A percentile compares a stretch with the other conserved stretches of the same genome.
Evolutionary conservation across 116 monocot genomes (phyloP).

Genomic region (Phalaenopsis hybrid): DNA sequence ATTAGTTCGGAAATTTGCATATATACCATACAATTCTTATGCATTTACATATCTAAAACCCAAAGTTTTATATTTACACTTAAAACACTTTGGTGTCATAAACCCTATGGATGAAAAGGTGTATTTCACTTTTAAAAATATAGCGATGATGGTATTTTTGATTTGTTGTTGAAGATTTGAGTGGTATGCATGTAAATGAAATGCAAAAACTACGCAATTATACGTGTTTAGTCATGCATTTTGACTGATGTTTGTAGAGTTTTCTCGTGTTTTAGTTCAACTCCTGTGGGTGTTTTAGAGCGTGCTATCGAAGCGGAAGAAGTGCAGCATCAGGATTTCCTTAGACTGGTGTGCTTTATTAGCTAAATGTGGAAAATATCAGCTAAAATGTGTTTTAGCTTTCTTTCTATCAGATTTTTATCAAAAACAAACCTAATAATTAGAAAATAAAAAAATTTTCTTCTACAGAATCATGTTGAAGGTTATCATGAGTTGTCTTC

Average conservation of each 20-base stretch:
- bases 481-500: slow-evolving; percentile 64
- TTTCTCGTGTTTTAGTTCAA: slow-evolving; percentile 37
- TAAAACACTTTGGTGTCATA: too few relatives aligned
- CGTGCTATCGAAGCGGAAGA: slow-evolving; percentile 74
- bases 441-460: background rate
- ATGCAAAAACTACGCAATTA: background rate
- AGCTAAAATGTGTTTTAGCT: background rate
- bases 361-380: background rate
- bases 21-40: too few relatives aligned
- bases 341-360: slow-evolving; percentile 47
- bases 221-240: background rate
- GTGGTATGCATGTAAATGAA: background rate
- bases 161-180: too few relatives aligned
- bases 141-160: too few relatives aligned
- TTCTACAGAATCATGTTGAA: slow-evolving; percentile 70
- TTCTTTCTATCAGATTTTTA: background rate
- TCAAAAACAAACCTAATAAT: background rate
- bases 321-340: slow-evolving; percentile 62
- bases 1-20: background rate
- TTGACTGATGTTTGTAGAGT: background rate
- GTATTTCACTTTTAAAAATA: too few relatives aligned
- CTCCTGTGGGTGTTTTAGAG: slow-evolving; percentile 51
- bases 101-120: too few relatives aligned
- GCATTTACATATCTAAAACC: too few relatives aligned
- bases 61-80: too few relatives aligned